Percentiles rank a stretch among this genome's conserved stretches.
Evolutionary conservation across 768 basidiomycete genomes (phyloP).

Genomic region (Trametes villosa): DNA sequence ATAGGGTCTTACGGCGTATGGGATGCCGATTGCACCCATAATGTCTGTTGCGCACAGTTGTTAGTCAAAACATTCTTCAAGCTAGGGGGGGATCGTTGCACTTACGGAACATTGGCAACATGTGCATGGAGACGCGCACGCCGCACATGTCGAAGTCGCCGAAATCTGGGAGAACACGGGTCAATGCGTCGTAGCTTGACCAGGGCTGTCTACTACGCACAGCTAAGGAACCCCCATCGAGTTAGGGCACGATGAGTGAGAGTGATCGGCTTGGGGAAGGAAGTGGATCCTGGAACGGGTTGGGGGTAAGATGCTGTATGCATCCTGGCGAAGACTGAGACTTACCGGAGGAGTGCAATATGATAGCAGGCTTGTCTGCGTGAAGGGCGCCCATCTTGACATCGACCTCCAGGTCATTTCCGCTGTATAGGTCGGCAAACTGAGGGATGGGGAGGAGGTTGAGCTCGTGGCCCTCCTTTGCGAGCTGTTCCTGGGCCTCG

Average conservation of each 20-base stretch:
- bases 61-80: background rate
- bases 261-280: constrained; percentile 35
- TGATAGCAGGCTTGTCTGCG: background rate
- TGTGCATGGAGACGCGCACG: constrained; percentile 22
- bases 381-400: background rate
- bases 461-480: constrained; percentile 7
- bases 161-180: background rate
- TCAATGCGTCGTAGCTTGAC: background rate
- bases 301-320: background rate
- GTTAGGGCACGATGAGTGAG: constrained; percentile 22
- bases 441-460: constrained; percentile 20
- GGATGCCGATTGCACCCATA: constrained; percentile 11
- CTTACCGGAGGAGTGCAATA: constrained; percentile 27
- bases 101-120: constrained; percentile 33
- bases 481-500: constrained; percentile 20
- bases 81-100: background rate
- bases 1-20: constrained; percentile 14
- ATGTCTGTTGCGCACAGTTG: background rate
- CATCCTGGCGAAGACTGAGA: background rate
- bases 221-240: constrained; percentile 17
- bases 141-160: constrained; percentile 26
- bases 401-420: background rate
- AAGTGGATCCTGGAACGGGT: constrained; percentile 30
- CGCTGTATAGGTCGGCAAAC: constrained; percentile 27
- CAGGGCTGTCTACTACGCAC: constrained; percentile 6